These are phyloP conservation scores for Colletotrichum abscissum DNA, from an alignment of 2,329 filamentous ascomycete genomes.

Conservation along the genomic window DNA sequence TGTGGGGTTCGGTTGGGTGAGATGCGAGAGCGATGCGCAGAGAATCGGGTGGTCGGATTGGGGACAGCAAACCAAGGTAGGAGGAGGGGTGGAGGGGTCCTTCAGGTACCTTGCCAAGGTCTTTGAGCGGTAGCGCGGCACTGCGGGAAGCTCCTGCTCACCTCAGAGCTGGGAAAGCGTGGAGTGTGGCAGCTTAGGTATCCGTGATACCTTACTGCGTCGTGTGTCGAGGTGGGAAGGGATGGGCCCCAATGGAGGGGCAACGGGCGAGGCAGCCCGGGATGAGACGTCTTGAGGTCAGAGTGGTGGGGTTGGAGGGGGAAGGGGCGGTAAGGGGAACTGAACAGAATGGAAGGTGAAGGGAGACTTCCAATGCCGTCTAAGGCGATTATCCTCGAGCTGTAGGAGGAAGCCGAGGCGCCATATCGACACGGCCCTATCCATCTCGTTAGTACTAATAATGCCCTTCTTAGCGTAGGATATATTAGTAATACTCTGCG, in stretches of 20 bases:
- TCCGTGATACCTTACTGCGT: not conserved
- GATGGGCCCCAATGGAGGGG: conserved; percentile 9
- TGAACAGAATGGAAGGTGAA: not conserved
- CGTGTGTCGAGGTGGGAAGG: not conserved
- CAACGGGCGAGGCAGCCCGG: conserved; percentile 24
- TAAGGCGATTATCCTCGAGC: no score
- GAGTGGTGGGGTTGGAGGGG: conserved; percentile 27
- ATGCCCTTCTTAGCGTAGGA: no score
- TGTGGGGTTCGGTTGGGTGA: conserved; percentile 13
- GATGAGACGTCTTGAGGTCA: conserved; percentile 29
- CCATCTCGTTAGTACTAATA: no score
- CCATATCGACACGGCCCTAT: no score
- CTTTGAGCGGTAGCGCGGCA: not conserved
- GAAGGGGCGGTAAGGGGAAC: not conserved
- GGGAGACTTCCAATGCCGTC: no score
- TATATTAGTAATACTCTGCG: no score
- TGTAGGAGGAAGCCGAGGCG: no score
- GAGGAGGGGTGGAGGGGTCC: not conserved
- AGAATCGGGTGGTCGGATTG: conserved; percentile 3
- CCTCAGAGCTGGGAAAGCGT: not conserved
- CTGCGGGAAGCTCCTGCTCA: not conserved
- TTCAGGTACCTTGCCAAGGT: not conserved
- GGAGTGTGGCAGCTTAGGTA: not conserved
- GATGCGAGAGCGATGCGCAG: not conserved
- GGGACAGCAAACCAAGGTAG: not conserved